phyloP scores from a whole-genome alignment of 305 asterid genomes.

The Ilex paraguariensis region DNA sequence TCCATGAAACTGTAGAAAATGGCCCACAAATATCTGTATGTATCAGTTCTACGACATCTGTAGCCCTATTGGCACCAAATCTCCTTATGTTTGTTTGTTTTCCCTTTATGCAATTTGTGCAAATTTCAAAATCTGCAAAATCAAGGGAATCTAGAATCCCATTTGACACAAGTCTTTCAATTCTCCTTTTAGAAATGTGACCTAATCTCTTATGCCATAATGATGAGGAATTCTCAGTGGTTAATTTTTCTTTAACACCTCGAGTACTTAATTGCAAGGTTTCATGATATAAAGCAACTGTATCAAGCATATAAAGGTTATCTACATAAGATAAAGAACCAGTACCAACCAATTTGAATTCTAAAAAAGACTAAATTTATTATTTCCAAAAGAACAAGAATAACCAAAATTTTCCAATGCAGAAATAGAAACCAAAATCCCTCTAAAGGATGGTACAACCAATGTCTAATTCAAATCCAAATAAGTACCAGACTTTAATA shows the following conservation, averaged over 20 bases:
- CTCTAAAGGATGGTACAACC: neutral
- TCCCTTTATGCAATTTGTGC: neutral
- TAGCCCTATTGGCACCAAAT: neutral
- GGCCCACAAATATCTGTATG: neutral
- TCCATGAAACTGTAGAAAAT: neutral
- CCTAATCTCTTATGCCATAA: neutral
- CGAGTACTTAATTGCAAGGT: neutral
- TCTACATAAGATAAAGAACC: neutral
- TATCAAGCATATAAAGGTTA: neutral
- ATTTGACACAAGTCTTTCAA: too few relatives aligned
- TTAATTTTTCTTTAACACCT: neutral
- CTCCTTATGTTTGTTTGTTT: neutral
- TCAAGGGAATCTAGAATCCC: neutral
- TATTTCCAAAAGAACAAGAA: neutral
- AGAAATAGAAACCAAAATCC: neutral
- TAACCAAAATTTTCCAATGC: too few relatives aligned
- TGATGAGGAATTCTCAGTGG: neutral
- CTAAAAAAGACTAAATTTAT: slow-evolving; percentile 4
- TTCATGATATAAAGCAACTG: neutral
- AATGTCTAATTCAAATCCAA: neutral
- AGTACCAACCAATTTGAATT: neutral
- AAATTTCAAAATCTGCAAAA: neutral
- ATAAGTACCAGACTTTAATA: slow-evolving; percentile 1
- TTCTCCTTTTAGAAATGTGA: too few relatives aligned
- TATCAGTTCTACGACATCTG: neutral